A percentile compares a stretch with the other conserved stretches of the same genome.
These are phyloP conservation scores for Alternaria dauci DNA, from an alignment of 2,329 filamentous ascomycete genomes.

Conservation along the genomic window DNA sequence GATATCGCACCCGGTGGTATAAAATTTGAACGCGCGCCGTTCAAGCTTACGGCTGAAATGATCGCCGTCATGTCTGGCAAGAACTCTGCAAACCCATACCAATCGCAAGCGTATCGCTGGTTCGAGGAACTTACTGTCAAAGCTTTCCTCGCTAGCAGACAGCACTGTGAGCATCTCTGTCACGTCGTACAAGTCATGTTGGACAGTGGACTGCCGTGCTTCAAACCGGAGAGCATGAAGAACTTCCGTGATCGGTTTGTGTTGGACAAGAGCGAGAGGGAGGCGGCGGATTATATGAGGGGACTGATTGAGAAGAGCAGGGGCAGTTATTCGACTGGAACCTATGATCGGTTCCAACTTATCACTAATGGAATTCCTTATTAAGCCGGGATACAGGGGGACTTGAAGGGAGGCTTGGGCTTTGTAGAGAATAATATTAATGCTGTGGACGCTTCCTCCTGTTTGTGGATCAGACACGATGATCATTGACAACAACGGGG, in stretches of 20 bases:
- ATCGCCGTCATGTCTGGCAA: constrained; percentile 94
- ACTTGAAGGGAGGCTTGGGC: not conserved
- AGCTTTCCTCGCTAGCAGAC: constrained; percentile 86
- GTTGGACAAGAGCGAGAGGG: constrained; percentile 86
- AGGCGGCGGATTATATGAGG: constrained; percentile 94
- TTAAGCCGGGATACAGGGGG: constrained; percentile 52
- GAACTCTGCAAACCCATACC: constrained; percentile 55
- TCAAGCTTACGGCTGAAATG: constrained; percentile 98
- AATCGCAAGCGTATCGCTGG: constrained; percentile 89
- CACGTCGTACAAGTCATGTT: constrained; percentile 95
- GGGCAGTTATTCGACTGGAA: constrained; percentile 87
- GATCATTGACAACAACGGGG: not conserved
- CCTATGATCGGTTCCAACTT: constrained; percentile 98
- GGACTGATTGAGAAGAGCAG: constrained; percentile 90
- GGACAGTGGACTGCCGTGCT: constrained; percentile 94
- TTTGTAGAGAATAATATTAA: not conserved
- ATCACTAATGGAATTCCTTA: constrained; percentile 98
- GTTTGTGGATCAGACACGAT: not conserved
- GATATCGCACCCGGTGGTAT: constrained; percentile 97
- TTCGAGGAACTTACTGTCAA: constrained; percentile 98
- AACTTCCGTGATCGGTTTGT: constrained; percentile 95
- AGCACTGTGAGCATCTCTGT: constrained; percentile 85
- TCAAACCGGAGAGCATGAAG: constrained; percentile 93
- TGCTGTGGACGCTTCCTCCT: not conserved
- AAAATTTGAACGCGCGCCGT: constrained; percentile 96